phyloP scores from a whole-genome alignment of 129 eudicot genomes.

The Erigeron canadensis region DNA sequence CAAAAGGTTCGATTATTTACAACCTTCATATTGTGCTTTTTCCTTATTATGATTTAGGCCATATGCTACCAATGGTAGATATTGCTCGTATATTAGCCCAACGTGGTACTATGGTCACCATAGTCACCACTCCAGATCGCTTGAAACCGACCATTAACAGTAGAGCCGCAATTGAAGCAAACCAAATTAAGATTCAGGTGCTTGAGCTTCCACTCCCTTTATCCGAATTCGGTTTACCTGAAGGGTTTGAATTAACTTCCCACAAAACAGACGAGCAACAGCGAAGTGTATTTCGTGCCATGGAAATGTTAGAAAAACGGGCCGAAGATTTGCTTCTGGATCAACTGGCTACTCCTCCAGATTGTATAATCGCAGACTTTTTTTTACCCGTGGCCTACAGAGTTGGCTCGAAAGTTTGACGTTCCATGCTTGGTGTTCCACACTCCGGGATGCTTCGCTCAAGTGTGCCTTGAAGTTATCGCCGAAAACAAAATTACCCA shows the following conservation, averaged over 20 bases:
- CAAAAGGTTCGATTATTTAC: neutral
- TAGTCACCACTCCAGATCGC: neutral
- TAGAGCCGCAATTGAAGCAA: neutral
- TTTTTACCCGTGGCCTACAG: neutral
- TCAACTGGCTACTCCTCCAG: neutral
- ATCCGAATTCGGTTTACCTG: neutral
- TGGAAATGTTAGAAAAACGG: neutral
- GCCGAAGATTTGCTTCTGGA: neutral
- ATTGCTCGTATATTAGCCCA: slow-evolving; percentile 8
- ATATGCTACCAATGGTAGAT: slow-evolving; percentile 8
- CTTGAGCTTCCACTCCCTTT: slow-evolving; percentile 1
- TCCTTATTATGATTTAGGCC: neutral
- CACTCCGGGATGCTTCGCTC: neutral
- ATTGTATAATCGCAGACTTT: slow-evolving; percentile 2
- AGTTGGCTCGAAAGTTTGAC: slow-evolving; percentile 1
- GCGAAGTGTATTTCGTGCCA: neutral
- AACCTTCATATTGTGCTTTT: slow-evolving; percentile 3
- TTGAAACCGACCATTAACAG: neutral
- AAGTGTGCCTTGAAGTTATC: neutral
- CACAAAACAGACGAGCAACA: neutral
- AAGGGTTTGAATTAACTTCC: neutral
- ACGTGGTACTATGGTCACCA: neutral
- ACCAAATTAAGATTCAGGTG: neutral
- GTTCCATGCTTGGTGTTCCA: neutral
- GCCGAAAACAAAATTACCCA: neutral